Conservation (phyloP, 345 rosid genomes). For the Alliaria petiolata region DNA sequence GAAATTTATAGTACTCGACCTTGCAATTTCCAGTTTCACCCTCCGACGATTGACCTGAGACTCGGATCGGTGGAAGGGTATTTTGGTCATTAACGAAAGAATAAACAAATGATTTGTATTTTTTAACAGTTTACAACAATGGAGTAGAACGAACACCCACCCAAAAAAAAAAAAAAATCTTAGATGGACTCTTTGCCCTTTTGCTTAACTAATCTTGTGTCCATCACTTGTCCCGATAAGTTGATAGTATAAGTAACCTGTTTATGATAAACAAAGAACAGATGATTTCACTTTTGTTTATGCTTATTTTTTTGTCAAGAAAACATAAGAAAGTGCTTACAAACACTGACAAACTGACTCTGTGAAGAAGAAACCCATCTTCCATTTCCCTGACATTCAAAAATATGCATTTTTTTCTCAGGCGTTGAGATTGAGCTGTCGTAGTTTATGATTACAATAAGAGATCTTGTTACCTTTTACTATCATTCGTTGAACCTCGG, state of each 20-base stretch:
- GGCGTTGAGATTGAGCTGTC: not conserved
- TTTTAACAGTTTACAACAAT: not conserved
- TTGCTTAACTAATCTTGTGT: conserved; percentile 40
- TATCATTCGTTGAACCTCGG: conserved; percentile 8
- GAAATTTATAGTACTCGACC: not conserved
- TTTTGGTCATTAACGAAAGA: not conserved
- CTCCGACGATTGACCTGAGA: too few relatives aligned
- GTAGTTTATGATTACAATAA: not conserved
- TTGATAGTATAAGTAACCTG: conserved; percentile 63
- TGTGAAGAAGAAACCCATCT: conserved; percentile 75
- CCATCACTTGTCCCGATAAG: conserved; percentile 42
- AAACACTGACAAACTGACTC: conserved; percentile 54
- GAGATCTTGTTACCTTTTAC: conserved; percentile 24
- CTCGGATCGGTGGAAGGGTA: not conserved
- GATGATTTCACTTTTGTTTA: not conserved
- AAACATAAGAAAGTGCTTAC: conserved; percentile 36
- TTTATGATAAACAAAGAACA: not conserved
- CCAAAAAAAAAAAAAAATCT: not conserved
- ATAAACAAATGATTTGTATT: not conserved
- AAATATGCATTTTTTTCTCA: not conserved
- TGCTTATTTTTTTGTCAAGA: not conserved
- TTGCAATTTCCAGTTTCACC: conserved; percentile 21
- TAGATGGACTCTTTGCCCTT: conserved; percentile 47
- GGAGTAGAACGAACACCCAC: too few relatives aligned
- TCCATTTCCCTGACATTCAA: conserved; percentile 40